Evolutionary conservation across 2,329 filamentous ascomycete genomes (phyloP).

Genomic region (Amauroascus niger): DNA sequence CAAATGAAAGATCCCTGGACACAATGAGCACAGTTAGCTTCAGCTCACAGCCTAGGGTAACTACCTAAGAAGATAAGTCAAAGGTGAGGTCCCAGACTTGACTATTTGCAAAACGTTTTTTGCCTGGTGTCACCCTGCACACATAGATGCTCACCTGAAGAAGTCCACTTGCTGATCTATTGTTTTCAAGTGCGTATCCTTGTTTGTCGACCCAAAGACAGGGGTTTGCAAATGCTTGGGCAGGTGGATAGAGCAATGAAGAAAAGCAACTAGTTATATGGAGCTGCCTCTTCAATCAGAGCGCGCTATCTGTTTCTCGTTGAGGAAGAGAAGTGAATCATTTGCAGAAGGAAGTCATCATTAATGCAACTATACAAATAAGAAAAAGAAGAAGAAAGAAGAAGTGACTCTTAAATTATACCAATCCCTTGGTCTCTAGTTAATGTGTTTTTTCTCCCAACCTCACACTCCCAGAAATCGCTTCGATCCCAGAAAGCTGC

Average conservation of each 20-base stretch:
- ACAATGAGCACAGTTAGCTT: not conserved
- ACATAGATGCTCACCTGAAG: not conserved
- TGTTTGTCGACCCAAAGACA: not conserved
- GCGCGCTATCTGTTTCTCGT: no score
- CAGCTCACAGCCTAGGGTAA: not conserved
- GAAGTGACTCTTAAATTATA: no score
- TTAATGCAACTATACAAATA: no score
- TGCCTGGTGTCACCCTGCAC: not conserved
- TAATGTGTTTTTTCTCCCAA: not conserved
- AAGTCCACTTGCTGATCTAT: not conserved
- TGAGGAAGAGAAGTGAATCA: not conserved
- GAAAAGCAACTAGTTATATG: not conserved
- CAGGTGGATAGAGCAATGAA: not conserved
- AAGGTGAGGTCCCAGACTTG: no score
- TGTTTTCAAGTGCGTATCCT: not conserved
- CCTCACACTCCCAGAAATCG: not conserved
- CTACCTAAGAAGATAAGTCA: no score
- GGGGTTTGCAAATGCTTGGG: not conserved
- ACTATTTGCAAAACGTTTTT: no score
- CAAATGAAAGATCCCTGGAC: not conserved
- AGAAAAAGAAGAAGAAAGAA: not conserved
- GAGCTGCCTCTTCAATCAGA: no score
- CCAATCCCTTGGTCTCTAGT: no score
- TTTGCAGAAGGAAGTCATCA: not conserved
- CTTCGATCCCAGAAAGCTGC: not conserved